Conservation (phyloP, 2,329 filamentous ascomycete species). For the Neoascochyta sp. region DNA sequence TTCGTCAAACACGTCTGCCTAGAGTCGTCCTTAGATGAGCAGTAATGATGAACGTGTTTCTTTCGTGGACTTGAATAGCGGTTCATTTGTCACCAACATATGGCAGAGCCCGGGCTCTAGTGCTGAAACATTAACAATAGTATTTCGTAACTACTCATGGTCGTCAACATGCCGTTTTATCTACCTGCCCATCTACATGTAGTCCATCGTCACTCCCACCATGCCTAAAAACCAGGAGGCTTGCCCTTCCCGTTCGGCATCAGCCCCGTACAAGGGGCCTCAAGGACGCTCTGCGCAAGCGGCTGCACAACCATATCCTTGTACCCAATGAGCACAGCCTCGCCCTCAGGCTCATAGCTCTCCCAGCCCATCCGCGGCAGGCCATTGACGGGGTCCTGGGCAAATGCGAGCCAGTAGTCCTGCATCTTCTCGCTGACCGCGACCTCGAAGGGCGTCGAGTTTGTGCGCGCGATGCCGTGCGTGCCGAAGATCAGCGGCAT, state of each 20-base stretch:
- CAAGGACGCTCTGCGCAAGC: slow-evolving; percentile 17
- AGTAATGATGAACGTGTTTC: too few relatives aligned
- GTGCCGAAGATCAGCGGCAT: slow-evolving; percentile 38
- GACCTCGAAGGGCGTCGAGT: slow-evolving; percentile 27
- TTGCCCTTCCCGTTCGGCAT: slow-evolving; percentile 8
- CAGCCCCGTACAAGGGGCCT: slow-evolving; percentile 15
- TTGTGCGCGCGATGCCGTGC: slow-evolving; percentile 22
- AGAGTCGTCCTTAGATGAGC: too few relatives aligned
- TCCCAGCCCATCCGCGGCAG: slow-evolving; percentile 34
- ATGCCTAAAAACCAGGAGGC: slow-evolving; percentile 4
- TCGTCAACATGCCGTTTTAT: too few relatives aligned
- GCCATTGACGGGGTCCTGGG: slow-evolving; percentile 27
- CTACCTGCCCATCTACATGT: too few relatives aligned
- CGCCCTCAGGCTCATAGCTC: slow-evolving; percentile 23
- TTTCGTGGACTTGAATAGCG: too few relatives aligned
- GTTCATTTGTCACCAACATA: too few relatives aligned
- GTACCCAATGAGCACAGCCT: slow-evolving; percentile 22
- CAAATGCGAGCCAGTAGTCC: slow-evolving; percentile 38
- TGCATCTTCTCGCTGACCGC: slow-evolving; percentile 37
- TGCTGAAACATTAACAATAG: too few relatives aligned
- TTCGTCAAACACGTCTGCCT: too few relatives aligned
- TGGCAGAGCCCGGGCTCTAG: too few relatives aligned
- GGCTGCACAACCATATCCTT: slow-evolving; percentile 13
- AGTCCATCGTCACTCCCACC: too few relatives aligned
- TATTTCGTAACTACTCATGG: too few relatives aligned